Evolutionary conservation across 331 rosid species (phyloP).

Genomic region (Rosa hybrid): DNA sequence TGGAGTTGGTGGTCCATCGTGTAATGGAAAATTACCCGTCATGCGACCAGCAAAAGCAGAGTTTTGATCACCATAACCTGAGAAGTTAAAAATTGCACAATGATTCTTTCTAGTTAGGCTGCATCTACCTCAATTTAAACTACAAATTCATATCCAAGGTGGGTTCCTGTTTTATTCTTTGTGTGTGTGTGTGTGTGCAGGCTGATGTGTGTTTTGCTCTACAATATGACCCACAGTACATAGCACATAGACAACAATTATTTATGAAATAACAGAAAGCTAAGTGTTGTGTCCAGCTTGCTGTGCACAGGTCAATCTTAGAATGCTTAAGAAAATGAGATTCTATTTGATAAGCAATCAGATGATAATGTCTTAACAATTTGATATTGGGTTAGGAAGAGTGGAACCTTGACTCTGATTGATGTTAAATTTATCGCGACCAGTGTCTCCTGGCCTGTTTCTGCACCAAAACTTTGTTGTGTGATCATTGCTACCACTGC

Average conservation of each 20-base stretch:
- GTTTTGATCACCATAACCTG: conserved; percentile 91
- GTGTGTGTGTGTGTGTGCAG: background rate
- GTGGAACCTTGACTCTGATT: conserved; percentile 64
- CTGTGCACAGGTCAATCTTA: background rate
- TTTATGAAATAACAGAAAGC: background rate
- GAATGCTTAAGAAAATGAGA: background rate
- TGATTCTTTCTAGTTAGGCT: conserved; percentile 17
- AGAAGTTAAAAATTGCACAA: conserved; percentile 20
- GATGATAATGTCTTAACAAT: background rate
- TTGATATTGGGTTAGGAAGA: background rate
- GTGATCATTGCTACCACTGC: conserved; percentile 99
- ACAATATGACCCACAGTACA: background rate
- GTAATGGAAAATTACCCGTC: conserved; percentile 61
- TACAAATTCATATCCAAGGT: conserved; percentile 3
- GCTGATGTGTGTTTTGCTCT: background rate
- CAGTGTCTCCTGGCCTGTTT: conserved; percentile 95
- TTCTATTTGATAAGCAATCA: background rate
- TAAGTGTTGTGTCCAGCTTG: background rate
- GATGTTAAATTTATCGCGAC: conserved; percentile 73
- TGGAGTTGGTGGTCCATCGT: conserved; percentile 90
- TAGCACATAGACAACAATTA: background rate
- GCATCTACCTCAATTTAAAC: conserved; percentile 27
- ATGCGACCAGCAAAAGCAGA: conserved; percentile 61
- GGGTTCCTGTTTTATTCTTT: background rate
- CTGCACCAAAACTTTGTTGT: conserved; percentile 97